These are phyloP conservation scores for Shiraia sp. DNA, from an alignment of 2,329 filamentous ascomycete species.

Conservation along the genomic window DNA sequence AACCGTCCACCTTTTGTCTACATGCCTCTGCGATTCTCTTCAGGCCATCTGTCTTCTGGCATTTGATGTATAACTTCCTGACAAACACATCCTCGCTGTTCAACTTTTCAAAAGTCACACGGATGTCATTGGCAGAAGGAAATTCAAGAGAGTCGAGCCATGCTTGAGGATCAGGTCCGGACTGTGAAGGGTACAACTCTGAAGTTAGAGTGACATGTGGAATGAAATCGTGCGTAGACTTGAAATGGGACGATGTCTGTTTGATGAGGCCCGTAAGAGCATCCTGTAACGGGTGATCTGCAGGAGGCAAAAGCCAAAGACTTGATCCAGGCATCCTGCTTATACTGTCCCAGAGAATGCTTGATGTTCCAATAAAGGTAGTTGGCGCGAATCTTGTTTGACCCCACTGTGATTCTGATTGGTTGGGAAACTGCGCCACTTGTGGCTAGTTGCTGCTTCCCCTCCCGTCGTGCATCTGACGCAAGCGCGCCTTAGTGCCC, in stretches of 20 bases:
- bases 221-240: slow-evolving; percentile 44
- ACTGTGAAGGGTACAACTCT: slow-evolving; percentile 31
- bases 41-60: slow-evolving; percentile 34
- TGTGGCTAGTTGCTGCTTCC: slow-evolving; percentile 8
- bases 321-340: slow-evolving; percentile 45
- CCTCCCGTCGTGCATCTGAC: slow-evolving; percentile 9
- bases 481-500: slow-evolving; percentile 2
- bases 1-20: slow-evolving; percentile 31
- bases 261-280: slow-evolving; percentile 41
- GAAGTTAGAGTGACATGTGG: slow-evolving; percentile 50
- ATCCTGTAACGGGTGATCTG: slow-evolving; percentile 33
- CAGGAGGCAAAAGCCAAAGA: slow-evolving; percentile 49
- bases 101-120: slow-evolving; percentile 34
- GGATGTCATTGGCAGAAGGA: slow-evolving; percentile 15
- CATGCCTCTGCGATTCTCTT: slow-evolving; percentile 31
- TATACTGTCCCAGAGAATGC: not conserved
- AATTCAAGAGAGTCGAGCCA: slow-evolving; percentile 44
- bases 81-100: slow-evolving; percentile 44
- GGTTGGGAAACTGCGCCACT: slow-evolving; percentile 8
- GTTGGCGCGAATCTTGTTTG: no score
- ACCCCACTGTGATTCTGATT: no score
- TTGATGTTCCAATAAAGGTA: not conserved
- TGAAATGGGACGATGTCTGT: slow-evolving; percentile 37
- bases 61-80: slow-evolving; percentile 45
- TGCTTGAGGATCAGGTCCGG: slow-evolving; percentile 36